Conservation (phyloP, 148 eudicot species). For the Arbutus unedo region DNA sequence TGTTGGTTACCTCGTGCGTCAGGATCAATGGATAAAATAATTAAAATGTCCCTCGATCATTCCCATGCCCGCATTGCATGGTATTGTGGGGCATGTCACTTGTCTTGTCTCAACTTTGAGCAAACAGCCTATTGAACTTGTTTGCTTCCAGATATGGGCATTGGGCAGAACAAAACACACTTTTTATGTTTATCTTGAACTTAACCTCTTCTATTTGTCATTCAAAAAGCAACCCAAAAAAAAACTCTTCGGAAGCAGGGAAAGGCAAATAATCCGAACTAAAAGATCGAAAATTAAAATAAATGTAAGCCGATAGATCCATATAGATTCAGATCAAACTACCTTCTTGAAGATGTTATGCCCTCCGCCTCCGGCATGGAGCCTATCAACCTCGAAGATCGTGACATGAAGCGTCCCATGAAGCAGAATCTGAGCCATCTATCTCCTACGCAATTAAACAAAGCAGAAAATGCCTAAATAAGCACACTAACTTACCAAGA, state of each 20-base stretch:
- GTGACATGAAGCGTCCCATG: slow-evolving; percentile 87
- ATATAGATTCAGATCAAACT: not conserved
- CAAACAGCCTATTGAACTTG: too few species aligned
- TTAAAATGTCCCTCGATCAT: too few species aligned
- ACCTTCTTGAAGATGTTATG: slow-evolving; percentile 64
- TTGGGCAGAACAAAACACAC: too few species aligned
- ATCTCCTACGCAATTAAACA: slow-evolving; percentile 18
- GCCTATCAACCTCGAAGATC: slow-evolving; percentile 58
- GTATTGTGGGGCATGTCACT: too few species aligned
- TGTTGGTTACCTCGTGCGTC: too few species aligned
- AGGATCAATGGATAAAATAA: too few species aligned
- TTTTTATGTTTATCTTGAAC: too few species aligned
- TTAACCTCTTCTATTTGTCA: too few species aligned
- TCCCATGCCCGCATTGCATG: too few species aligned
- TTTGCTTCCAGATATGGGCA: too few species aligned
- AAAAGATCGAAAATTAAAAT: not conserved
- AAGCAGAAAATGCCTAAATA: not conserved
- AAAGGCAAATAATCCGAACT: not conserved
- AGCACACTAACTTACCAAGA: not conserved
- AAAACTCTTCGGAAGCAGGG: not conserved
- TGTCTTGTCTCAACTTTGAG: too few species aligned
- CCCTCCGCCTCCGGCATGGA: slow-evolving; percentile 38
- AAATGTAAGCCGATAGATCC: not conserved
- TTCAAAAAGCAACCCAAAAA: not conserved
- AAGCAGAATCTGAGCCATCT: slow-evolving; percentile 67